Conservation (phyloP, 352 stramenopile species). For the Nothophytophthora sp. region DNA sequence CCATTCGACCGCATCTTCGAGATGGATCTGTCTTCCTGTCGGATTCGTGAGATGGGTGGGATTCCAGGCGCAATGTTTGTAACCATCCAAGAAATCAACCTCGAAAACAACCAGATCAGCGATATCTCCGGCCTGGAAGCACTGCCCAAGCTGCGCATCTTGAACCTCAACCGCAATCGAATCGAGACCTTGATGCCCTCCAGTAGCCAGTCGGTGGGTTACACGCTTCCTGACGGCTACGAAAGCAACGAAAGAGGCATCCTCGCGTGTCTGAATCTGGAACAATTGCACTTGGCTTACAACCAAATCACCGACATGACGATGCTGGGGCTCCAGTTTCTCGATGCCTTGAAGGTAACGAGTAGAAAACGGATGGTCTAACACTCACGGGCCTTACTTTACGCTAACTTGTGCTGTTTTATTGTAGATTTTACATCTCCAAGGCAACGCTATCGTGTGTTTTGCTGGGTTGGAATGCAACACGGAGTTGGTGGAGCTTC, state of each 20-base stretch:
- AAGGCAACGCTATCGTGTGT: conserved; percentile 79
- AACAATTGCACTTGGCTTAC: conserved; percentile 72
- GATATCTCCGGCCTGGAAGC: conserved; percentile 68
- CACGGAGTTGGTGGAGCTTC: conserved; percentile 66
- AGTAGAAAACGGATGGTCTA: no score
- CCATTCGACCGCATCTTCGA: conserved; percentile 65
- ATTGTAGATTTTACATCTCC: conserved; percentile 63
- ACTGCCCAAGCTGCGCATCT: conserved; percentile 55
- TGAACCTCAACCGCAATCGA: conserved; percentile 81
- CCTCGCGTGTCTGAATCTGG: conserved; percentile 57
- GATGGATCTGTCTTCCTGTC: conserved; percentile 75
- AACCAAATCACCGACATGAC: conserved; percentile 85
- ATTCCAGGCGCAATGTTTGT: conserved; percentile 64
- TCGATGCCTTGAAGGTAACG: conserved; percentile 73
- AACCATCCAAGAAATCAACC: conserved; percentile 69
- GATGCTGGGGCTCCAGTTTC: conserved; percentile 59
- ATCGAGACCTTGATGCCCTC: conserved; percentile 53
- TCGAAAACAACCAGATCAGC: conserved; percentile 87
- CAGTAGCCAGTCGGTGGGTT: conserved; percentile 13
- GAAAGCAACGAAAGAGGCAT: conserved; percentile 51
- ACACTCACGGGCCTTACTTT: not conserved
- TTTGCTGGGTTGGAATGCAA: conserved; percentile 66
- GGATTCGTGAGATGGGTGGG: conserved; percentile 65
- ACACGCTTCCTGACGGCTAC: conserved; percentile 25
- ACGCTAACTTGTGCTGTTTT: conserved; percentile 1